Evolutionary conservation across 2,329 filamentous ascomycete species (phyloP).

Genomic region (Aaosphaeria pasadenensis): DNA sequence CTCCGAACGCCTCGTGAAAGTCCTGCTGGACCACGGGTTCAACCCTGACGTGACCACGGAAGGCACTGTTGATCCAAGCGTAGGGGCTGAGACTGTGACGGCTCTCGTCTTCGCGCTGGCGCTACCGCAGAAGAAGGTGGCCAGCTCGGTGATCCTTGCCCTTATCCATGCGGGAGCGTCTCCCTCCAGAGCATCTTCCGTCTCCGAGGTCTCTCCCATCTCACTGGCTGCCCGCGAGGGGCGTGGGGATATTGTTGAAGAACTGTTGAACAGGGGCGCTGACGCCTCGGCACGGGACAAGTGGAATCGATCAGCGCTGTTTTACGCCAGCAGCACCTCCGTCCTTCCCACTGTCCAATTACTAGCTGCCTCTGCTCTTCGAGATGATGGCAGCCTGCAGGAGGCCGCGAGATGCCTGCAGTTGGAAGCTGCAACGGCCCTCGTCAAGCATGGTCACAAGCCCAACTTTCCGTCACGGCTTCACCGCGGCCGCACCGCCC

Average conservation of each 20-base stretch:
- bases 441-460: constrained; percentile 60
- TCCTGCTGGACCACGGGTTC: constrained; percentile 22
- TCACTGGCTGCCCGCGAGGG: constrained; percentile 58
- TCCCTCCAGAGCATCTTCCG: constrained; percentile 53
- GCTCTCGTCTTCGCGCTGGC: constrained; percentile 61
- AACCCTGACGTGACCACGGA: constrained; percentile 42
- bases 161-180: constrained; percentile 57
- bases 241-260: constrained; percentile 56
- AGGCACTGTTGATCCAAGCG: constrained; percentile 45
- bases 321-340: constrained; percentile 53
- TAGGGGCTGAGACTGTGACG: constrained; percentile 55
- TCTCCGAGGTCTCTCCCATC: constrained; percentile 56
- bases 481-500: constrained; percentile 60
- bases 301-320: constrained; percentile 57
- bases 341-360: constrained; percentile 30
- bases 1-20: constrained; percentile 14
- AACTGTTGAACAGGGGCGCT: constrained; percentile 57
- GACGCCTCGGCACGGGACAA: constrained; percentile 59
- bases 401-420: constrained; percentile 62
- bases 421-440: constrained; percentile 52
- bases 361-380: constrained; percentile 56
- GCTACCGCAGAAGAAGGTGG: constrained; percentile 62
- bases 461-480: constrained; percentile 63
- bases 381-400: constrained; percentile 65
- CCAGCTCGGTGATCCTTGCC: constrained; percentile 55